These are phyloP conservation scores for Canna indica DNA, from an alignment of 176 grass and related monocot species.

Conservation along the genomic window DNA sequence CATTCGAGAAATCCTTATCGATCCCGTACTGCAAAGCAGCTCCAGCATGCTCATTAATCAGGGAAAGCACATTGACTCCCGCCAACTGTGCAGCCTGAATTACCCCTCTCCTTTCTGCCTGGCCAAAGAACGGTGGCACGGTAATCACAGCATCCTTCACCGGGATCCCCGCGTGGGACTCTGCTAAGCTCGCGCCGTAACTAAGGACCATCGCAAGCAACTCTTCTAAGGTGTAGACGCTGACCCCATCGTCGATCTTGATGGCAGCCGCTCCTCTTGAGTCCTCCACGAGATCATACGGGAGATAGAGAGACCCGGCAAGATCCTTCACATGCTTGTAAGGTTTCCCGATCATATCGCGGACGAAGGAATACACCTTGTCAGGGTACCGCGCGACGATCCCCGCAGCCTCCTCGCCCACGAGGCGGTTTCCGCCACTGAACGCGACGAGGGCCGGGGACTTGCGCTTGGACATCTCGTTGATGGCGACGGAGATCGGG, in stretches of 20 bases:
- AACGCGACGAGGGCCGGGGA: conserved; percentile 75
- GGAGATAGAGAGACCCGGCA: conserved; percentile 56
- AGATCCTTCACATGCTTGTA: conserved; percentile 47
- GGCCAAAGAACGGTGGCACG: conserved; percentile 80
- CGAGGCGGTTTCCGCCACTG: conserved; percentile 57
- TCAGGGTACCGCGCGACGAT: conserved; percentile 72
- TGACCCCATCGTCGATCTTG: conserved; percentile 56
- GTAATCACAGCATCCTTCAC: conserved; percentile 80
- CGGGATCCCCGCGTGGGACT: conserved; percentile 51
- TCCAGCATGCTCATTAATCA: conserved; percentile 92
- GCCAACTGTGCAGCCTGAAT: conserved; percentile 78
- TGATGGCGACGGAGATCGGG: conserved; percentile 81
- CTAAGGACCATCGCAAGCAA: conserved; percentile 74
- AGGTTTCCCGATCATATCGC: conserved; percentile 78
- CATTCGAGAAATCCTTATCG: conserved; percentile 90
- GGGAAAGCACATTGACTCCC: conserved; percentile 75
- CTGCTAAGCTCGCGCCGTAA: conserved; percentile 60
- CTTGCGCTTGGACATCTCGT: conserved; percentile 99
- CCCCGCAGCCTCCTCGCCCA: conserved; percentile 86
- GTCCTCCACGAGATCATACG: conserved; percentile 74
- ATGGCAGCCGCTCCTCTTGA: conserved; percentile 58
- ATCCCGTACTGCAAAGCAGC: conserved; percentile 96
- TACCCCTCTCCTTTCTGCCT: conserved; percentile 70
- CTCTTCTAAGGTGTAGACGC: conserved; percentile 66
- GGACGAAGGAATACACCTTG: conserved; percentile 73